Conservation (phyloP, 768 basidiomycete species). For the Pleurotus tuber-regium region DNA sequence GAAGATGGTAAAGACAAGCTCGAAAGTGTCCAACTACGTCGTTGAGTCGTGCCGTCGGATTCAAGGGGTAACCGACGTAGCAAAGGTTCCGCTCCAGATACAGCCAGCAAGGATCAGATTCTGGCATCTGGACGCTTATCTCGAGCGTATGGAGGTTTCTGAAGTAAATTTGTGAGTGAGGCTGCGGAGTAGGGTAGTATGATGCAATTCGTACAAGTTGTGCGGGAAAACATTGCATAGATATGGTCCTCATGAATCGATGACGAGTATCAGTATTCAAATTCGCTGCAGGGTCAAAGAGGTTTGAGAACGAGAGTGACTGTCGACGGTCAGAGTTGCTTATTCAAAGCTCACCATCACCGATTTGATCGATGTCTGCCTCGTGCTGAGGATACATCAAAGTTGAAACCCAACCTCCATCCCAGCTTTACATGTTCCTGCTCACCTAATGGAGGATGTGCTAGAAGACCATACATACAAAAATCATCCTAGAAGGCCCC, state of each 20-base stretch:
- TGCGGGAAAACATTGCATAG: too few relatives aligned
- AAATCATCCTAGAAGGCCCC: background rate
- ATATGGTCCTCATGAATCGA: too few relatives aligned
- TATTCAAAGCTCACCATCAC: background rate
- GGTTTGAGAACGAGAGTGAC: too few relatives aligned
- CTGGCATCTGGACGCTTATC: background rate
- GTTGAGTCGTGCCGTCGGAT: background rate
- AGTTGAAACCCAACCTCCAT: too few relatives aligned
- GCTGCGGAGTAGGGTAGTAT: background rate
- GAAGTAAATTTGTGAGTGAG: background rate
- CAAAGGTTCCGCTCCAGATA: background rate
- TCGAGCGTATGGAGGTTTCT: background rate
- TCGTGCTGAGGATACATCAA: too few relatives aligned
- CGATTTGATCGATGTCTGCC: background rate
- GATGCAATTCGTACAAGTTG: too few relatives aligned
- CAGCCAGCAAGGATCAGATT: background rate
- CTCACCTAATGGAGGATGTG: too few relatives aligned
- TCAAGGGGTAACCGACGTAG: slow-evolving; percentile 1
- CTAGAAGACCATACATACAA: background rate
- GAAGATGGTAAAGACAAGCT: background rate
- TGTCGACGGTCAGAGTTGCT: too few relatives aligned
- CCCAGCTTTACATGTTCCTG: too few relatives aligned
- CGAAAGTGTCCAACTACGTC: background rate
- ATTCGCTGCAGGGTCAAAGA: too few relatives aligned
- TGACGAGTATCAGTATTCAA: too few relatives aligned